Evolutionary conservation across 352 stramenopile species (phyloP), one percentile per base, ranked within the genome.

Genomic region (Phytophthora sp.): DNA sequence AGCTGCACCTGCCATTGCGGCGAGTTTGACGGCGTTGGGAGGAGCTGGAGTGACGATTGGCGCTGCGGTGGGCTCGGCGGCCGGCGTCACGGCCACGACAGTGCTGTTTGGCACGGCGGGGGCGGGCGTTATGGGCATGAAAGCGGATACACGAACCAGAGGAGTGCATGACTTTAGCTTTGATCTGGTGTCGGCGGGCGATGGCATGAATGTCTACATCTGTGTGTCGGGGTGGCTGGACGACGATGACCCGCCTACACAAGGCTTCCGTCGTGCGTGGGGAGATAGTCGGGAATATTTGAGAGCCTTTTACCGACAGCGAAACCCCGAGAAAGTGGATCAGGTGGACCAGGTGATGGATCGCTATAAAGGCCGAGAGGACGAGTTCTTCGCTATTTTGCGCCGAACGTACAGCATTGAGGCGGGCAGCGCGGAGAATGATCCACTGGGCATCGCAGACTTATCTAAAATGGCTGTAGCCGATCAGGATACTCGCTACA

Each of bases 161-260:
- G 84, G 85, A 1, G 84, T 95, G 0, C 83, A 93, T 37, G 79
- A 94, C 35, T 93, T 95, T 53, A 70, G 75, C 34, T 95, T 95
- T 50, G 85, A 95, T 55, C 69, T 95, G 18, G 67, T 95, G 9
- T 89, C 87, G 10, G 72, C 85, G 0, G 87, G 87, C 31, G 83
- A 93, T 34, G 82, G 87, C 20, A 94, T 95, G 87, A 92, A 93
- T 39, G 87, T 95, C 26, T 95, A 95, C 72, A 90, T 95, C 57
- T 95, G 87, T 55, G 60, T 95, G 17, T 89, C 84, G 5, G 87
- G 87, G 0, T 95, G 87, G 87, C 63, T 95, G 15, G 87, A 95
- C 41, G 75, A 94, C 26, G 82, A 95, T 12, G 83, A 93, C 15
- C 78, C 82, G 3, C 64, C 74, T 0, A 57, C 18, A 1, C 58